A percentile compares a stretch with the other conserved stretches of the same genome.
These are phyloP conservation scores for Yarrowia sp. DNA, from an alignment of 805 yeast species.

Conservation along the genomic window DNA sequence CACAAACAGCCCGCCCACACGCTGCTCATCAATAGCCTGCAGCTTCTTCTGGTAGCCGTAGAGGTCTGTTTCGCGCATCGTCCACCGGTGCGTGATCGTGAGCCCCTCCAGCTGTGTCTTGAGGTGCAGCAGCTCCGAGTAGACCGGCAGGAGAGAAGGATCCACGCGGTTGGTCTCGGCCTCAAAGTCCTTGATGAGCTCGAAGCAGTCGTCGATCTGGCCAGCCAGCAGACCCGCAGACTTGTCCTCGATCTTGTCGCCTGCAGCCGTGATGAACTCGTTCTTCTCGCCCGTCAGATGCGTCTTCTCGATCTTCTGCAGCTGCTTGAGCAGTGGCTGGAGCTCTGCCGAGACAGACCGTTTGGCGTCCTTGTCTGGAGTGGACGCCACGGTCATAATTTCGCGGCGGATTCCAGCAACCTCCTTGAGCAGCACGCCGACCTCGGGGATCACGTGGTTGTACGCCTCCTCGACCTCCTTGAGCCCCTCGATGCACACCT, in stretches of 20 bases:
- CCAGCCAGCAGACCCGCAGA: slow-evolving; percentile 5
- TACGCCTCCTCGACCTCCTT: slow-evolving; percentile 55
- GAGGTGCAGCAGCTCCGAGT: slow-evolving; percentile 59
- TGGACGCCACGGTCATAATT: slow-evolving; percentile 53
- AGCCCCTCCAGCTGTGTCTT: slow-evolving; percentile 77
- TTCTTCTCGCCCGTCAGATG: slow-evolving; percentile 53
- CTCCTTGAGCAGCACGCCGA: slow-evolving; percentile 53
- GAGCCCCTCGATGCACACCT: slow-evolving; percentile 59
- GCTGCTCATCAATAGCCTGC: slow-evolving; percentile 66
- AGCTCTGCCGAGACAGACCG: slow-evolving; percentile 35
- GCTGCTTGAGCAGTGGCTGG: slow-evolving; percentile 41
- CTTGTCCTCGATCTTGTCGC: slow-evolving; percentile 29
- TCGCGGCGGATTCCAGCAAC: slow-evolving; percentile 64
- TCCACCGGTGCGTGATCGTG: slow-evolving; percentile 93
- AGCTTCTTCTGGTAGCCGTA: slow-evolving; percentile 76
- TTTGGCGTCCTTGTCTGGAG: slow-evolving; percentile 35
- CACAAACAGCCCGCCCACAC: slow-evolving; percentile 60
- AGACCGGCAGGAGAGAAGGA: slow-evolving; percentile 55
- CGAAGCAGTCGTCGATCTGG: slow-evolving; percentile 72
- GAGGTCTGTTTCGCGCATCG: slow-evolving; percentile 91
- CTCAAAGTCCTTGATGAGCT: slow-evolving; percentile 63
- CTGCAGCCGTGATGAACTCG: slow-evolving; percentile 41
- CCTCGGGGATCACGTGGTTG: slow-evolving; percentile 52
- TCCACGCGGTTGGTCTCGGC: slow-evolving; percentile 48
- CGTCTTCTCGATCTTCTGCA: slow-evolving; percentile 46